Percentiles rank a stretch among this genome's conserved stretches.
These are phyloP conservation scores for Candida freyschussii DNA, from an alignment of 1,139 yeast species.

Conservation along the genomic window DNA sequence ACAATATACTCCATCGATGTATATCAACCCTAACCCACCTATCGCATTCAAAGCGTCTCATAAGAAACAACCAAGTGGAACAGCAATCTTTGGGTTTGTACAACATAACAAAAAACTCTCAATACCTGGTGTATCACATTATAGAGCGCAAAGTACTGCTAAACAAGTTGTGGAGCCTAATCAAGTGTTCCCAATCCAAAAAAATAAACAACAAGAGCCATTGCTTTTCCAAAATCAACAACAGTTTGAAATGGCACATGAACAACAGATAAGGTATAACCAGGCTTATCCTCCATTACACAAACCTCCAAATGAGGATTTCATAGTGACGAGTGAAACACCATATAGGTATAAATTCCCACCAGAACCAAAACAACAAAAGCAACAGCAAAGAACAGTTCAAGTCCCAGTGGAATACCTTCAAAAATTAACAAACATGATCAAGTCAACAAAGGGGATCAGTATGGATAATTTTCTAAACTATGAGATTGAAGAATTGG, in stretches of 20 bases:
- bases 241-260: slow-evolving; percentile 10
- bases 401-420: slow-evolving; percentile 41
- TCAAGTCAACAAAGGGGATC: slow-evolving; percentile 19
- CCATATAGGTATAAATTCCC: slow-evolving; percentile 48
- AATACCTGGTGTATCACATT: slow-evolving; percentile 18
- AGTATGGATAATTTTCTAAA: slow-evolving; percentile 19
- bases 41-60: slow-evolving; percentile 23
- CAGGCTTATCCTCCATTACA: slow-evolving; percentile 1
- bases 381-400: slow-evolving; percentile 25
- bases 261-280: neutral
- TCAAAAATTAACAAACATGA: slow-evolving; percentile 32
- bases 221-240: slow-evolving; percentile 11
- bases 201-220: slow-evolving; percentile 13
- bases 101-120: slow-evolving; percentile 48
- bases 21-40: slow-evolving; percentile 1
- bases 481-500: slow-evolving; percentile 14
- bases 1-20: slow-evolving; percentile 6
- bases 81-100: slow-evolving; percentile 59
- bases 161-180: slow-evolving; percentile 17
- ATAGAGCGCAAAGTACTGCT: slow-evolving; percentile 4
- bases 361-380: slow-evolving; percentile 9
- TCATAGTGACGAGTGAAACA: slow-evolving; percentile 31
- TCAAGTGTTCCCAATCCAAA: slow-evolving; percentile 14
- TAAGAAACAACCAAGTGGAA: slow-evolving; percentile 44
- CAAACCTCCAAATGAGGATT: slow-evolving; percentile 11